These are phyloP conservation scores for Aspergillus pseudoviridinutans DNA, from an alignment of 2,329 filamentous ascomycete species.

Conservation along the genomic window DNA sequence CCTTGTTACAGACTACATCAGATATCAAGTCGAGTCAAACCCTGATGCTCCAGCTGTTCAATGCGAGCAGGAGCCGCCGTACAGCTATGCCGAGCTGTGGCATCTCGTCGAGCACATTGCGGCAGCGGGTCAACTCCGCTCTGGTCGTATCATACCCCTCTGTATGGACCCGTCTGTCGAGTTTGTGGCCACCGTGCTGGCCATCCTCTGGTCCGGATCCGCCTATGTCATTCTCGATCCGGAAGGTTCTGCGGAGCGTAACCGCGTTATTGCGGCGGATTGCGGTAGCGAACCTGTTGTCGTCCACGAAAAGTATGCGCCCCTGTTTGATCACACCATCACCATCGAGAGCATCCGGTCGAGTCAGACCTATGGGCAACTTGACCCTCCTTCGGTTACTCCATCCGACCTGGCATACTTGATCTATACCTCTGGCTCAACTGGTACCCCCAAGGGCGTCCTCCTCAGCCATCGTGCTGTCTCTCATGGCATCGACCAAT, in stretches of 20 bases:
- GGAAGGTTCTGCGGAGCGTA: neutral
- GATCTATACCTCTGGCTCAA: slow-evolving; percentile 48
- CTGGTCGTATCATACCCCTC: neutral
- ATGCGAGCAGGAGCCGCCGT: neutral
- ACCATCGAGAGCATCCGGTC: neutral
- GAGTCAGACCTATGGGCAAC: neutral
- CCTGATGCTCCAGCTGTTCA: neutral
- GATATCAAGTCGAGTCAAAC: neutral
- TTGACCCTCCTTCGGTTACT: neutral
- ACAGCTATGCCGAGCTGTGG: neutral
- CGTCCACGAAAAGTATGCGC: neutral
- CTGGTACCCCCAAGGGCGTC: slow-evolving; percentile 49
- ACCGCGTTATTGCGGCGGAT: neutral
- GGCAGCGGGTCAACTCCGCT: neutral
- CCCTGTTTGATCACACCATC: neutral
- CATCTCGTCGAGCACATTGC: neutral
- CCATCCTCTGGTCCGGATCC: neutral
- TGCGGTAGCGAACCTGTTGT: neutral
- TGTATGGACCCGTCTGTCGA: neutral
- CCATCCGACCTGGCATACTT: slow-evolving; percentile 53
- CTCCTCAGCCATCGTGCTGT: neutral
- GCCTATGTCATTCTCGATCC: neutral
- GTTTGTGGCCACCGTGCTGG: neutral
- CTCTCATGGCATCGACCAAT: slow-evolving; percentile 24
- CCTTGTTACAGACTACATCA: neutral